These are phyloP conservation scores for Argentina anserina DNA, from an alignment of 306 rosid species.

Conservation along the genomic window DNA sequence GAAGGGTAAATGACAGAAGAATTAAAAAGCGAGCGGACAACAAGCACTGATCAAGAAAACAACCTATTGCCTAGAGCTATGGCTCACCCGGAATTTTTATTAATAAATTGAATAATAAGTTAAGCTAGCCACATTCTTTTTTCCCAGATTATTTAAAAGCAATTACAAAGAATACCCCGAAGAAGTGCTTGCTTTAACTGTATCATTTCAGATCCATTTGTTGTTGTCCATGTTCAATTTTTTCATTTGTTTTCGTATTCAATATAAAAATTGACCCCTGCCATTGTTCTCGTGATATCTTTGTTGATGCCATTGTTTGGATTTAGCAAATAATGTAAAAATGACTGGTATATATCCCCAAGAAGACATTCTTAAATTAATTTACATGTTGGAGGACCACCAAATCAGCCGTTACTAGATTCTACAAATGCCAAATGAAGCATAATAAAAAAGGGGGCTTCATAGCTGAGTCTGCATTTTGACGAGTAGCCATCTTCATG, in stretches of 20 bases:
- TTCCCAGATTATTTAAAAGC: background rate
- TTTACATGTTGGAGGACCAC: slow-evolving; percentile 10
- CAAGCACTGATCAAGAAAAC: slow-evolving; percentile 25
- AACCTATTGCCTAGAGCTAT: background rate
- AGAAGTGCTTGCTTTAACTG: background rate
- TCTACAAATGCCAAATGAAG: background rate
- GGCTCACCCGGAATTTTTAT: background rate
- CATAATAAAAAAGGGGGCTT: background rate
- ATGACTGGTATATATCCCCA: background rate
- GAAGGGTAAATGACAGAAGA: slow-evolving; percentile 30
- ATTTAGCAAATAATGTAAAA: background rate
- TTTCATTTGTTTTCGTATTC: background rate
- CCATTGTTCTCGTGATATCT: background rate
- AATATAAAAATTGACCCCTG: background rate
- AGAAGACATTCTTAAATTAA: background rate
- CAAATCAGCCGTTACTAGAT: background rate
- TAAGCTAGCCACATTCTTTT: background rate
- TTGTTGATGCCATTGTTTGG: background rate
- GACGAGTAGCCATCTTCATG: slow-evolving; percentile 9
- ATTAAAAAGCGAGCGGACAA: slow-evolving; percentile 37
- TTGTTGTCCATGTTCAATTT: background rate
- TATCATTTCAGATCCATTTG: background rate
- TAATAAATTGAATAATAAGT: background rate
- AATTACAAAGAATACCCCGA: background rate
- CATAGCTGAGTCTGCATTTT: background rate